These are phyloP conservation scores for Plenodomus lindquistii DNA, from an alignment of 2,329 filamentous ascomycete genomes.

Conservation along the genomic window DNA sequence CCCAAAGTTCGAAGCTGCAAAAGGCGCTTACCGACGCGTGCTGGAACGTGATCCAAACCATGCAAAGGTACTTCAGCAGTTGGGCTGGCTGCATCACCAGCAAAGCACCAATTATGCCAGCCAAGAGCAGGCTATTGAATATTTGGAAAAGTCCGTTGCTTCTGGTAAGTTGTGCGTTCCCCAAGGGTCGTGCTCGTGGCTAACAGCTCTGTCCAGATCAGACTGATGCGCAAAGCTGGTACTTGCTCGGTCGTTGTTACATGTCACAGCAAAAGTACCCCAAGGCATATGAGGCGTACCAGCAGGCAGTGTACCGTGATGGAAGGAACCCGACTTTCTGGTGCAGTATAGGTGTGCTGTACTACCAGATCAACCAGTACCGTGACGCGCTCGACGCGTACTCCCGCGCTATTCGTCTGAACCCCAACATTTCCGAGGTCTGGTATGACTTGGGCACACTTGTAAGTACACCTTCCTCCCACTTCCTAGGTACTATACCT, in stretches of 20 bases:
- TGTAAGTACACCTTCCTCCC: constrained; percentile 60
- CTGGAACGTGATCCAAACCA: constrained; percentile 94
- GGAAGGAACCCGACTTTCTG: constrained; percentile 98
- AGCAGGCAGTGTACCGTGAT: constrained; percentile 97
- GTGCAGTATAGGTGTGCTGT: constrained; percentile 98
- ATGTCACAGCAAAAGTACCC: constrained; percentile 99
- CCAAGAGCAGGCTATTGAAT: constrained; percentile 96
- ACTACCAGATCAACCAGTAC: constrained; percentile 99
- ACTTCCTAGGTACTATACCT: constrained; percentile 7
- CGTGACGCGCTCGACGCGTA: constrained; percentile 97
- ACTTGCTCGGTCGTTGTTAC: constrained; percentile 94
- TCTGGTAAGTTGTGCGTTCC: constrained; percentile 66
- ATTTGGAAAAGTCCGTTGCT: constrained; percentile 92
- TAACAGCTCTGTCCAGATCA: constrained; percentile 65
- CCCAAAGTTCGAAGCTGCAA: constrained; percentile 85
- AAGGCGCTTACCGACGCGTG: constrained; percentile 88
- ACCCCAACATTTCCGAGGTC: constrained; percentile 97
- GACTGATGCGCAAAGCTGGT: constrained; percentile 97
- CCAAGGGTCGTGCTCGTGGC: constrained; percentile 13
- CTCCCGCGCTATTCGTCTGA: constrained; percentile 91
- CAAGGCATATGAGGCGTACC: constrained; percentile 97
- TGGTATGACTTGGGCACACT: constrained; percentile 98
- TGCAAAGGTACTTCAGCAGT: constrained; percentile 95
- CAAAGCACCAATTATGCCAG: constrained; percentile 89
- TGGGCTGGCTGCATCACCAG: constrained; percentile 97